Evolutionary conservation across 257 asterid genomes (phyloP), one percentile per base, ranked within the genome.

Genomic region (Solanum sitiens): DNA sequence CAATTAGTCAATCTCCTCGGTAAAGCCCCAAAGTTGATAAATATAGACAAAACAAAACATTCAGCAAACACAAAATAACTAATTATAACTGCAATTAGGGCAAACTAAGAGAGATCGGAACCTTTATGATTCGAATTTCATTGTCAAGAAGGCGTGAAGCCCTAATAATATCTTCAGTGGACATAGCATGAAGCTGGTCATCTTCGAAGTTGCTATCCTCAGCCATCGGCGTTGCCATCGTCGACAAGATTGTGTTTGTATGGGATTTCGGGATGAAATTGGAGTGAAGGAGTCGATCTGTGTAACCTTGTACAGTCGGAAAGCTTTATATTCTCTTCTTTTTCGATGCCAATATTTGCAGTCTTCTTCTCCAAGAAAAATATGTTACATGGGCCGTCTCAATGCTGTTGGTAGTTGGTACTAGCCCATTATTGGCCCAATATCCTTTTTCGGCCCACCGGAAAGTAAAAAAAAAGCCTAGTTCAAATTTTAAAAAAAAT

Each of bases 131-230:
- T 59, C 98, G 95, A 86, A 94, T 93, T 88, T 96, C 98, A 80
- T 91, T 96, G 86, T 95, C 98, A 47, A 96, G 97, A 23, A 96
- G 95, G 68, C 99, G 98, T 85, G 99, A 96, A 84, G 97, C 98
- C 89, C 98, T 95, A 86, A 77, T 86, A 71, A 96, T 90, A 83
- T 96, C 99, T 4, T 96, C 98, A 1, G 96, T 94, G n/a, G 93
- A 91, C 98, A 96, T 96, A 13, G 98, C 88, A 2, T 94, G 70
- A 1, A 96, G 89, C 92, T 94, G 97, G 76, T 95, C 98, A 35
- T 95, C 98, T 87, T 95, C 98, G 83, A 94, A 93, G 84, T 88
- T 94, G 89, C 76, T 88, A 90, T 96, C 99, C 79, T 94, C 98
- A 5, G 87, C 96, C 98, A 96, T 96, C 88, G 98, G 93, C 65